Evolutionary conservation across 1,139 yeast genomes (phyloP).

Genomic region (Yamadazyma taylorii): DNA sequence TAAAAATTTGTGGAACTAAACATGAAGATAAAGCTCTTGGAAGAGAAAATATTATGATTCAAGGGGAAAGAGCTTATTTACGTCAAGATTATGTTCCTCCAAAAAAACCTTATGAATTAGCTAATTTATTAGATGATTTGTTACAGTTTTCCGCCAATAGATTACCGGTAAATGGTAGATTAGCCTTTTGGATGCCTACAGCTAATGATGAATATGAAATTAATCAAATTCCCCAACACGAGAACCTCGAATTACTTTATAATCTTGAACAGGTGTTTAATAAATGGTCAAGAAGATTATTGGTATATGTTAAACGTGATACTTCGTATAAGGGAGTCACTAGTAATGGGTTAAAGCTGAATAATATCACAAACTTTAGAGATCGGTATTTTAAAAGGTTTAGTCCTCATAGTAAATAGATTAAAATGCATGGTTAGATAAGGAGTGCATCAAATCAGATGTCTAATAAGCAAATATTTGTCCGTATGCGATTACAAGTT

Average conservation of each 20-base stretch:
- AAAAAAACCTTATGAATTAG: slow-evolving; percentile 84
- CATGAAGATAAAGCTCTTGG: slow-evolving; percentile 58
- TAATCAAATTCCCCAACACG: slow-evolving; percentile 79
- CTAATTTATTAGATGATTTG: slow-evolving; percentile 73
- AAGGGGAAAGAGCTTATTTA: slow-evolving; percentile 76
- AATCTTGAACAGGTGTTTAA: slow-evolving; percentile 85
- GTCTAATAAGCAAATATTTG: no score
- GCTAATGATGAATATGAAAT: slow-evolving; percentile 82
- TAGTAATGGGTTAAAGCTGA: slow-evolving; percentile 42
- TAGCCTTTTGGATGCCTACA: slow-evolving; percentile 98
- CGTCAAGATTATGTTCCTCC: slow-evolving; percentile 89
- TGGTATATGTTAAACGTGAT: slow-evolving; percentile 77
- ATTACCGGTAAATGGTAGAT: slow-evolving; percentile 71
- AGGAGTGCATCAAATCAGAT: no score
- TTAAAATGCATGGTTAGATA: no score
- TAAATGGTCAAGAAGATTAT: slow-evolving; percentile 86
- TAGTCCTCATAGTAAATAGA: slow-evolving; percentile 33
- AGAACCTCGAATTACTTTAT: slow-evolving; percentile 65
- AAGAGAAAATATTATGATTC: slow-evolving; percentile 66
- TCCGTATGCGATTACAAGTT: slow-evolving; percentile 1
- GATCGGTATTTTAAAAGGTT: slow-evolving; percentile 78
- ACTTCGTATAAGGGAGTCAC: slow-evolving; percentile 57
- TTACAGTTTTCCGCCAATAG: slow-evolving; percentile 70
- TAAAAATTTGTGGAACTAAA: slow-evolving; percentile 87
- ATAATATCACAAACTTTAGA: slow-evolving; percentile 61